These are phyloP conservation scores for Euphrasia arctica DNA, from an alignment of 305 asterid genomes.

Conservation along the genomic window DNA sequence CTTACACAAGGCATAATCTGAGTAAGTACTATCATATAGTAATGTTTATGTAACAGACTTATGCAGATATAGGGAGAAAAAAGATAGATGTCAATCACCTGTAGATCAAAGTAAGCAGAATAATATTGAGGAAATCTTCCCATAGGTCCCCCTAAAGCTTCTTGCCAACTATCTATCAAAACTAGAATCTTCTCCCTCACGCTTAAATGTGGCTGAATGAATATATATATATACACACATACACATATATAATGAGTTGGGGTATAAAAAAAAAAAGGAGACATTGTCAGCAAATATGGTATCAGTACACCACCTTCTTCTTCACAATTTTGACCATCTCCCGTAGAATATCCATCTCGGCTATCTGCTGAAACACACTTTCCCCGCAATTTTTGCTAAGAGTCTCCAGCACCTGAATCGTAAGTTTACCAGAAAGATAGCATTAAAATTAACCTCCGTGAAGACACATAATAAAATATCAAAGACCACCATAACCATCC, in stretches of 20 bases:
- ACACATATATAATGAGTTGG: not conserved
- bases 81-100: constrained; percentile 40
- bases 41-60: not conserved
- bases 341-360: constrained; percentile 83
- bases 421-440: constrained; percentile 22
- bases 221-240: constrained; percentile 7
- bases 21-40: constrained; percentile 5
- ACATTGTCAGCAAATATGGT: constrained; percentile 3
- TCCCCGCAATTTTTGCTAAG: constrained; percentile 96
- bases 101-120: constrained; percentile 88
- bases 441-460: not conserved
- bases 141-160: constrained; percentile 81
- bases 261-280: constrained; percentile 7
- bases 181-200: constrained; percentile 96
- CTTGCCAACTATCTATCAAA: constrained; percentile 96
- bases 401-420: constrained; percentile 87
- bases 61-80: not conserved
- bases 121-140: constrained; percentile 85
- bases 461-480: not conserved
- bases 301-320: constrained; percentile 61
- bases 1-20: constrained; percentile 6
- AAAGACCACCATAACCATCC: not conserved
- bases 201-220: constrained; percentile 82
- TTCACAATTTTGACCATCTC: constrained; percentile 97
- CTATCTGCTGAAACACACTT: constrained; percentile 80